A percentile compares a stretch with the other conserved stretches of the same genome.
Conservation (phyloP, 2,329 filamentous ascomycete genomes). For the Colletotrichum simmondsii region DNA sequence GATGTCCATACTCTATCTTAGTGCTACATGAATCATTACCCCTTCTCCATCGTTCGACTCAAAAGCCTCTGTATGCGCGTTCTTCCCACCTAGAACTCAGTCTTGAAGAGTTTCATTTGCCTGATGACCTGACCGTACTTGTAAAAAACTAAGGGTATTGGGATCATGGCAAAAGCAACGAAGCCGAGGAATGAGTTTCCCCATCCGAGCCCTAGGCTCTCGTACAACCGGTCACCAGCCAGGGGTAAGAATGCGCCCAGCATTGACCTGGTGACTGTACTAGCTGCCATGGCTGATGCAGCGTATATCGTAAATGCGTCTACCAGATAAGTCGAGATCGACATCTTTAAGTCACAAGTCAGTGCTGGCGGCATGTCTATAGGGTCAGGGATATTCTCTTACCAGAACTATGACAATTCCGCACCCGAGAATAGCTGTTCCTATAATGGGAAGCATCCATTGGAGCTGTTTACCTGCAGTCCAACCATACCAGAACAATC, state of each 20-base stretch:
- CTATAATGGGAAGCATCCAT: constrained; percentile 68
- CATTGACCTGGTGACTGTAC: constrained; percentile 66
- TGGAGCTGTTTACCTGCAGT: constrained; percentile 60
- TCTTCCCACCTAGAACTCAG: not conserved
- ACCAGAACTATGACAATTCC: constrained; percentile 47
- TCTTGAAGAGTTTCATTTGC: not conserved
- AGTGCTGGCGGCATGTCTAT: no score
- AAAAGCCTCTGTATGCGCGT: no score
- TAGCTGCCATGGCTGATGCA: constrained; percentile 69
- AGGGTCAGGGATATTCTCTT: not conserved
- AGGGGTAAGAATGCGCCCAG: constrained; percentile 29
- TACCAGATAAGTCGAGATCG: constrained; percentile 71
- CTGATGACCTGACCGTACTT: constrained; percentile 52
- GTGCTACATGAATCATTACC: no score
- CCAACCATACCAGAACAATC: constrained; percentile 40
- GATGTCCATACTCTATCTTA: no score
- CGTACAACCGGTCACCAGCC: constrained; percentile 22
- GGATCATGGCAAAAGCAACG: constrained; percentile 55
- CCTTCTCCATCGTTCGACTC: no score
- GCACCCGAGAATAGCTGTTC: constrained; percentile 58
- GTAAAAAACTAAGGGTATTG: constrained; percentile 56
- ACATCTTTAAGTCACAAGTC: constrained; percentile 53
- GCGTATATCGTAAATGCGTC: constrained; percentile 61
- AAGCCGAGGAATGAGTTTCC: constrained; percentile 45
- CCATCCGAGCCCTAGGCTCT: constrained; percentile 32